A percentile compares a stretch with the other conserved stretches of the same genome.
Evolutionary conservation across 1,284 basidiomycete species (phyloP).

Genomic region (Thecaphora frezii): DNA sequence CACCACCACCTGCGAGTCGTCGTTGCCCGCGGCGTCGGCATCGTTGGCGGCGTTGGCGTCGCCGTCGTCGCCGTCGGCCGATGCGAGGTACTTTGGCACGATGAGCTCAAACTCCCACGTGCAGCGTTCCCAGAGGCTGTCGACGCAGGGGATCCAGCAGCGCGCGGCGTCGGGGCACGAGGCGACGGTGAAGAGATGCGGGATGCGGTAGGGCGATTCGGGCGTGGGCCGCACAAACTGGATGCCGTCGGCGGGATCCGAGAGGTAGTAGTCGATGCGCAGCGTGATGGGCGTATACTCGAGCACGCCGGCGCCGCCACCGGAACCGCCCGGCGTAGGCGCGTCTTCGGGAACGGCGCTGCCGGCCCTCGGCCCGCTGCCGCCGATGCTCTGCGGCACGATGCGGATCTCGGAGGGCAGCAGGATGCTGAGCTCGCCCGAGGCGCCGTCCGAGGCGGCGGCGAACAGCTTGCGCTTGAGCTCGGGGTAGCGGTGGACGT

Average conservation of each 20-base stretch:
- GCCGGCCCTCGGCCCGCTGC: constrained; percentile 9
- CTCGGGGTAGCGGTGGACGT: constrained; percentile 87
- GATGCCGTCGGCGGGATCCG: constrained; percentile 79
- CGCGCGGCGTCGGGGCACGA: constrained; percentile 85
- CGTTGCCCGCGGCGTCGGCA: constrained; percentile 6
- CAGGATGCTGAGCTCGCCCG: constrained; percentile 89
- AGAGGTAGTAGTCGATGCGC: constrained; percentile 76
- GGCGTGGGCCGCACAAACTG: constrained; percentile 81
- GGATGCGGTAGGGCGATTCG: constrained; percentile 74
- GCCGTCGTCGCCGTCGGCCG: constrained; percentile 20
- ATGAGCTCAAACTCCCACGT: constrained; percentile 99
- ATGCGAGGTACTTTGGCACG: constrained; percentile 70
- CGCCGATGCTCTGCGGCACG: constrained; percentile 15
- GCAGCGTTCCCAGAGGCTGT: constrained; percentile 92
- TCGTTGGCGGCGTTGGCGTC: constrained; percentile 5
- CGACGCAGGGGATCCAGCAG: constrained; percentile 96
- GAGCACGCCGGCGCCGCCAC: constrained; percentile 23
- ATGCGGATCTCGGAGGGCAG: constrained; percentile 70
- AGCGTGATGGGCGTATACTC: constrained; percentile 79
- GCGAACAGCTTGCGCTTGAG: constrained; percentile 89
- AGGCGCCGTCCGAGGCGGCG: constrained; percentile 82
- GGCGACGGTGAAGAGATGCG: constrained; percentile 87
- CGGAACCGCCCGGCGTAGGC: constrained; percentile 26
- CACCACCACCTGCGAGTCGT: constrained; percentile 67
- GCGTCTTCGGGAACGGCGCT: constrained; percentile 23